Conservation (phyloP, 225 moss, liverwort and hornwort genomes). For the Bryum argenteum region DNA sequence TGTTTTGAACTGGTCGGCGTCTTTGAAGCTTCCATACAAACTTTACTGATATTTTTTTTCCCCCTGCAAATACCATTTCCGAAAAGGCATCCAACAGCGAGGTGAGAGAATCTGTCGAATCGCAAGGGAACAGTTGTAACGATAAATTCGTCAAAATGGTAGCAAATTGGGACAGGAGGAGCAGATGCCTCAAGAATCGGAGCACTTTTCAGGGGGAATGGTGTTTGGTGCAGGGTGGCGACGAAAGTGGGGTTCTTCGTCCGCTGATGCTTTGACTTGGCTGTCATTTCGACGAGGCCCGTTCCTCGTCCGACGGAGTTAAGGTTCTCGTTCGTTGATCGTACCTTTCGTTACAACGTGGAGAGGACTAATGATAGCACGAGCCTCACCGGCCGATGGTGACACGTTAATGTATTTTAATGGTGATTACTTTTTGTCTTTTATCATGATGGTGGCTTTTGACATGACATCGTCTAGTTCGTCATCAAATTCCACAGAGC, state of each 20-base stretch:
- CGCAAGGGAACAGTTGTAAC: not conserved
- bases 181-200: not conserved
- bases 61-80: not conserved
- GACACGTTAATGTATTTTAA: too few relatives aligned
- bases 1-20: not conserved
- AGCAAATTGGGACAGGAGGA: not conserved
- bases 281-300: not conserved
- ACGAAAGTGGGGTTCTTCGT: not conserved
- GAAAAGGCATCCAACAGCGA: not conserved
- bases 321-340: too few relatives aligned
- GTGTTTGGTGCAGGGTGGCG: not conserved
- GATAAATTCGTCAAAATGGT: not conserved
- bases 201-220: not conserved
- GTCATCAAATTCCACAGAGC: too few relatives aligned
- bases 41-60: not conserved
- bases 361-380: too few relatives aligned
- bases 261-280: not conserved
- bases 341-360: too few relatives aligned
- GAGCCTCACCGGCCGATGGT: too few relatives aligned
- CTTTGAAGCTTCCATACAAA: not conserved
- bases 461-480: too few relatives aligned
- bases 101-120: not conserved
- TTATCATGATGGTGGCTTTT: too few relatives aligned
- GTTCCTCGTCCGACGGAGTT: too few relatives aligned
- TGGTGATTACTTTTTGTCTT: too few relatives aligned